These are phyloP conservation scores for Aspergillus texensis DNA, from an alignment of 2,329 filamentous ascomycete species.

Conservation along the genomic window DNA sequence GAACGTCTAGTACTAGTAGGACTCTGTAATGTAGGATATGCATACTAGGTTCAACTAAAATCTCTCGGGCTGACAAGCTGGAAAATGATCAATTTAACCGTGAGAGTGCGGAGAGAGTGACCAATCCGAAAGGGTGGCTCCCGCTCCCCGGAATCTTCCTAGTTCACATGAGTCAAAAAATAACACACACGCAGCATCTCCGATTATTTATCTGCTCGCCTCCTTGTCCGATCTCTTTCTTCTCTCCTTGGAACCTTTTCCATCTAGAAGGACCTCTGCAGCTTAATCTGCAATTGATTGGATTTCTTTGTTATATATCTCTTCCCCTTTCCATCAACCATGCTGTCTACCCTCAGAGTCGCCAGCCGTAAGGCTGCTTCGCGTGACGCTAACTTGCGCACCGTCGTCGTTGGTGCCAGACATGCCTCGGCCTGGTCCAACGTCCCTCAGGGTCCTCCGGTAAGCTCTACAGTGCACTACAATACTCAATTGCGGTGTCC, in stretches of 20 bases:
- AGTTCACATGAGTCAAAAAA: constrained; percentile 27
- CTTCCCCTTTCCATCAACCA: constrained; percentile 22
- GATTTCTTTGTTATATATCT: constrained; percentile 12
- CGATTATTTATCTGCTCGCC: constrained; percentile 13
- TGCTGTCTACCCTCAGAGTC: constrained; percentile 52
- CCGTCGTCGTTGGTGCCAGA: constrained; percentile 50
- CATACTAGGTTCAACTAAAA: not conserved
- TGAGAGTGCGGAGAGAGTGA: constrained; percentile 14
- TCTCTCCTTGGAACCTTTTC: constrained; percentile 7
- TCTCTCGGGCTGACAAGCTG: not conserved
- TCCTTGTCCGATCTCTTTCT: constrained; percentile 13
- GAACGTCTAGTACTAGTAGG: no score
- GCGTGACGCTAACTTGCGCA: constrained; percentile 43
- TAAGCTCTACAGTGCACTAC: constrained; percentile 45
- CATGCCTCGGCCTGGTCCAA: constrained; percentile 85
- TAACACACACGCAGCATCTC: constrained; percentile 22
- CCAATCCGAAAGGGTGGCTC: constrained; percentile 14
- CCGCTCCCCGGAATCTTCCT: constrained; percentile 23
- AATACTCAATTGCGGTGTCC: not conserved
- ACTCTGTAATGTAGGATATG: no score
- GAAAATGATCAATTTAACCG: constrained; percentile 1
- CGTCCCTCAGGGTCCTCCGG: constrained; percentile 91
- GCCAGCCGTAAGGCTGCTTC: constrained; percentile 45
- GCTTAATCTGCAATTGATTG: not conserved
- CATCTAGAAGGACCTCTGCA: not conserved